Conservation (phyloP, 2,329 filamentous ascomycete species). For the Beauveria varroae region DNA sequence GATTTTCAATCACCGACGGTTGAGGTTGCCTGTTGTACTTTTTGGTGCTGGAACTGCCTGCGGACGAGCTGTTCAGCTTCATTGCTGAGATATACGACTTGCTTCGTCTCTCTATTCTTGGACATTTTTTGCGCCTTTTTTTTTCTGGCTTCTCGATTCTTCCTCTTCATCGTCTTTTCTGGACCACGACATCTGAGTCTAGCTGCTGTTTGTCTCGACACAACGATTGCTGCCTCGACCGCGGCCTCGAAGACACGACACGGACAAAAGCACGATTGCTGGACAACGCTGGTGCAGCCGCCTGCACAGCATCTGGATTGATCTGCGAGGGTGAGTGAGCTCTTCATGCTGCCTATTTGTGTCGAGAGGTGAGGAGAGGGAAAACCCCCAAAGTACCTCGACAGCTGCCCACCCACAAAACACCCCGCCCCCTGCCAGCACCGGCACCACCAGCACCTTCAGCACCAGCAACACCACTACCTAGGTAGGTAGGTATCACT, state of each 20-base stretch:
- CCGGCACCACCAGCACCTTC: too few relatives aligned
- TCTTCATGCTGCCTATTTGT: not conserved
- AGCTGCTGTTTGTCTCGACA: not conserved
- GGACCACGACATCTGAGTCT: not conserved
- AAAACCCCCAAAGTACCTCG: not conserved
- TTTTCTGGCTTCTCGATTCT: not conserved
- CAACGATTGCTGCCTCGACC: not conserved
- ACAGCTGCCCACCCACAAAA: too few relatives aligned
- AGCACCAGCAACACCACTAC: too few relatives aligned
- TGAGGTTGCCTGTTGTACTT: not conserved
- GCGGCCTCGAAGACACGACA: not conserved
- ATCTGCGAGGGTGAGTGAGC: not conserved
- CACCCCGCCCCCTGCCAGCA: too few relatives aligned
- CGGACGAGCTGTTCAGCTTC: not conserved
- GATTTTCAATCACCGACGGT: not conserved
- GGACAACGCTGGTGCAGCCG: constrained; percentile 1
- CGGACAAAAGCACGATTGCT: not conserved
- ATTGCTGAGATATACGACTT: not conserved
- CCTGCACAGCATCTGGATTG: constrained; percentile 6
- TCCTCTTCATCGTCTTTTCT: too few relatives aligned
- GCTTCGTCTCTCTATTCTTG: not conserved
- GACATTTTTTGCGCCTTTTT: not conserved
- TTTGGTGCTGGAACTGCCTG: not conserved
- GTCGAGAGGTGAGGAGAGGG: too few relatives aligned
- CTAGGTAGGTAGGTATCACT: too few relatives aligned